Conservation (phyloP, 1,284 basidiomycete species). For the Pseudozyma hubeiensis region DNA sequence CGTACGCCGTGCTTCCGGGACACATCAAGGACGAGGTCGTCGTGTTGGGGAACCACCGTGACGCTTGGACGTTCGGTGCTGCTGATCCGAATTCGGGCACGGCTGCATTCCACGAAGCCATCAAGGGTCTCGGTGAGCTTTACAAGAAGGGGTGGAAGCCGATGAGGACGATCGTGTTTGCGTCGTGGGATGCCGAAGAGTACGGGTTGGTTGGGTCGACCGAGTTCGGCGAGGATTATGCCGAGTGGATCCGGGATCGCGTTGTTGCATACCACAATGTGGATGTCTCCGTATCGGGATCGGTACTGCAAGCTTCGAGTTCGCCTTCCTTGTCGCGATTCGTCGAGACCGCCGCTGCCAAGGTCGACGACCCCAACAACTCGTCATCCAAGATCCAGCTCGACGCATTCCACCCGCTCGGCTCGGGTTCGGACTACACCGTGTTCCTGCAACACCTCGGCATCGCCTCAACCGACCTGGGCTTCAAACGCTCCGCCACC, state of each 20-base stretch:
- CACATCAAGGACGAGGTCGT: slow-evolving; percentile 84
- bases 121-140: slow-evolving; percentile 83
- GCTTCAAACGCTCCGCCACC: slow-evolving; percentile 58
- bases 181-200: slow-evolving; percentile 94
- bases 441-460: slow-evolving; percentile 75
- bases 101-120: slow-evolving; percentile 83
- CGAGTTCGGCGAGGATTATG: slow-evolving; percentile 90
- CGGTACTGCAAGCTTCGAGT: slow-evolving; percentile 73
- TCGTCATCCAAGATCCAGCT: slow-evolving; percentile 21
- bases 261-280: slow-evolving; percentile 90
- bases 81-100: slow-evolving; percentile 89
- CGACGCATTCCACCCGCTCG: slow-evolving; percentile 51
- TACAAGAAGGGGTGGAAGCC: slow-evolving; percentile 86
- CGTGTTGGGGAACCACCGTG: slow-evolving; percentile 75
- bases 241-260: slow-evolving; percentile 80
- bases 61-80: slow-evolving; percentile 72
- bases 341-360: slow-evolving; percentile 76
- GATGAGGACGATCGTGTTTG: slow-evolving; percentile 85
- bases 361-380: slow-evolving; percentile 70
- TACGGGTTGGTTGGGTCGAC: slow-evolving; percentile 88
- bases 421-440: slow-evolving; percentile 77
- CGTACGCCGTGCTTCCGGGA: slow-evolving; percentile 89
- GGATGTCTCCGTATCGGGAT: slow-evolving; percentile 79
- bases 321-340: slow-evolving; percentile 85
- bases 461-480: slow-evolving; percentile 68